Evolutionary conservation across 768 basidiomycete species (phyloP).

Genomic region (Pulveroboletus frians): DNA sequence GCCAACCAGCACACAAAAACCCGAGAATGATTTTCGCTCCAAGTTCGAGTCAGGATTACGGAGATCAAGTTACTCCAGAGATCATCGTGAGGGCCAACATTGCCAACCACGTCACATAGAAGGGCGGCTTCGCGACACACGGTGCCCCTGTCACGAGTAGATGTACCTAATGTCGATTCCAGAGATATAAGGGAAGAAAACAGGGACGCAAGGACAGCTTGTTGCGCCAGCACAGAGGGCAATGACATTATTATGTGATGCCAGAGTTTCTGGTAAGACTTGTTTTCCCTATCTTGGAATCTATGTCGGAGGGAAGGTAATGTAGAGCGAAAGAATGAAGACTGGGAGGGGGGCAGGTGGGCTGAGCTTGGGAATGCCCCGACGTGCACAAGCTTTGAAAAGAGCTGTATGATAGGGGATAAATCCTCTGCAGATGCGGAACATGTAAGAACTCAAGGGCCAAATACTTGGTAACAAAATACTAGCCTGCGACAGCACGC

Average conservation of each 20-base stretch:
- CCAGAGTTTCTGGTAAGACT: conserved; percentile 50
- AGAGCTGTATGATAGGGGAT: conserved; percentile 44
- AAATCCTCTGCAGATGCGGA: conserved; percentile 34
- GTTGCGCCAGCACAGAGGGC: conserved; percentile 48
- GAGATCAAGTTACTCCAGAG: conserved; percentile 46
- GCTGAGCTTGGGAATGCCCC: conserved; percentile 56
- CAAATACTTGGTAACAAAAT: conserved; percentile 2
- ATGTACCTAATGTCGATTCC: conserved; percentile 29
- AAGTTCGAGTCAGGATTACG: conserved; percentile 51
- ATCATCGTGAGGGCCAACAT: conserved; percentile 38
- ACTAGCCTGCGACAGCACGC: conserved; percentile 39
- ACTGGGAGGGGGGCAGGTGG: conserved; percentile 51
- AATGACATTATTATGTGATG: conserved; percentile 39
- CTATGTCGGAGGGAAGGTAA: conserved; percentile 46
- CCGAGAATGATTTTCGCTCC: conserved; percentile 54
- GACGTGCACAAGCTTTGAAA: conserved; percentile 62
- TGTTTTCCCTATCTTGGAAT: conserved; percentile 21
- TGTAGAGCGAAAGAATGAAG: conserved; percentile 61
- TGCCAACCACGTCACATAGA: conserved; percentile 51
- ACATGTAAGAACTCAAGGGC: conserved; percentile 7
- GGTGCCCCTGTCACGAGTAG: conserved; percentile 33
- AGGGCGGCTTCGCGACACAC: conserved; percentile 54
- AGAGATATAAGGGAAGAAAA: conserved; percentile 42
- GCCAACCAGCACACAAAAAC: conserved; percentile 70
- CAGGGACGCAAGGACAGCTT: conserved; percentile 55